These are phyloP conservation scores for Wallacemonas collosoma DNA, from an alignment of 208 protist species.

Conservation along the genomic window DNA sequence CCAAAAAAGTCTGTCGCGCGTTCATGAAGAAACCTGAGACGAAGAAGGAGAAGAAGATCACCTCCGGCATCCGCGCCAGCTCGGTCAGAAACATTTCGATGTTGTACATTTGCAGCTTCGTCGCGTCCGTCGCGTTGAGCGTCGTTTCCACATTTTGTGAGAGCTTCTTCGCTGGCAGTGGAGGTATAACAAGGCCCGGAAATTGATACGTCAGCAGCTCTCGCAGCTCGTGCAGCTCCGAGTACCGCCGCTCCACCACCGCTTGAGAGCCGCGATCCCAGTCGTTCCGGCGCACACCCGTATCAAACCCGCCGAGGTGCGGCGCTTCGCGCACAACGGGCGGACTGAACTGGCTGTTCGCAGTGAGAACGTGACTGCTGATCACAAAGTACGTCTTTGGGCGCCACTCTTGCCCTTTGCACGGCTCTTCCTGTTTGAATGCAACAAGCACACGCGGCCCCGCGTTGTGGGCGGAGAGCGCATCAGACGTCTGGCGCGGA, in stretches of 20 bases:
- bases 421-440: conserved; percentile 51
- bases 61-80: conserved; percentile 63
- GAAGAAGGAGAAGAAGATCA: conserved; percentile 79
- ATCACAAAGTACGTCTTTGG: conserved; percentile 83
- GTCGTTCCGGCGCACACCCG: conserved; percentile 49
- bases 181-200: conserved; percentile 72
- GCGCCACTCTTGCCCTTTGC: conserved; percentile 54
- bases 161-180: conserved; percentile 73
- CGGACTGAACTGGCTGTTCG: conserved; percentile 49
- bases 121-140: conserved; percentile 52
- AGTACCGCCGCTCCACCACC: conserved; percentile 81
- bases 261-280: conserved; percentile 53
- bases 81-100: conserved; percentile 78
- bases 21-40: conserved; percentile 78
- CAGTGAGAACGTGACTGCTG: conserved; percentile 43
- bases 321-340: conserved; percentile 46
- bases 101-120: conserved; percentile 56
- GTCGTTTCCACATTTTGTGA: conserved; percentile 71
- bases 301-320: conserved; percentile 42
- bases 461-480: not conserved
- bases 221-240: conserved; percentile 74
- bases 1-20: conserved; percentile 72
- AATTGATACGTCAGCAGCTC: conserved; percentile 73
- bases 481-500: not conserved
- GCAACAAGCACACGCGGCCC: conserved; percentile 34